Base-by-base conservation (phyloP, 345 rosid genomes). In the Salix arbutifolia region DNA sequence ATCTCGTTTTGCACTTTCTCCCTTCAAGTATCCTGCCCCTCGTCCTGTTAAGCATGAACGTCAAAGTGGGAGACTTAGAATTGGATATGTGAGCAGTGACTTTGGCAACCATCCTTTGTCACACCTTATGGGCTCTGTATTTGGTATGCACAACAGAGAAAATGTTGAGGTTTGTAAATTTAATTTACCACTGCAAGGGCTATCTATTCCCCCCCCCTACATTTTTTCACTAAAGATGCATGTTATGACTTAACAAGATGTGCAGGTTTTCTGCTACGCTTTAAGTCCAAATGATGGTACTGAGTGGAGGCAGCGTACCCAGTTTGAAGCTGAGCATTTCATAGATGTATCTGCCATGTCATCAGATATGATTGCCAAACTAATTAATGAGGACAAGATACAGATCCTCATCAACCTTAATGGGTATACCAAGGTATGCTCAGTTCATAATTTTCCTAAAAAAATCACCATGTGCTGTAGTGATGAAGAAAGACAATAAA, bases 121-220 rank as follows among this genome's bases (percentile, higher is more conserved):
- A 48, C 99, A 96, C 76, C 97, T 96, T 46, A 96, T 96, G 99
- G 99, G 98, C 50, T 96, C 99, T 5, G 94, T 96, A 69, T 96
- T 94, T 85, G 99, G 99, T 78, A 91, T 94, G 97, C 99, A 96
- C 83, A 87, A 91, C 88, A 86, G 82, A 84, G 94, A 89, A 73
- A 89, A 91, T 76, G 83, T 94, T 23, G 97, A 96, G 98, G 99
- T 92, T 67, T 65, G 91, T 80, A 37, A 71, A n/a, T 62, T n/a
- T 26, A 5, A 14, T 67, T 7, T 69, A 21, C 21, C 44, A 12
- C 53, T 65, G 4, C 31, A 25, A 16, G 33, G 28, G 23, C 31
- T 30, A 2, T 31, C 26, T 65, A 31, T 30, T 7, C 35, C 26
- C 6, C 44, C 18, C 1, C 1, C 0, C 31, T 7, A 11, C 33